Evolutionary conservation across 495 filamentous ascomycete species (phyloP).

Genomic region (Bombardia bombarda): DNA sequence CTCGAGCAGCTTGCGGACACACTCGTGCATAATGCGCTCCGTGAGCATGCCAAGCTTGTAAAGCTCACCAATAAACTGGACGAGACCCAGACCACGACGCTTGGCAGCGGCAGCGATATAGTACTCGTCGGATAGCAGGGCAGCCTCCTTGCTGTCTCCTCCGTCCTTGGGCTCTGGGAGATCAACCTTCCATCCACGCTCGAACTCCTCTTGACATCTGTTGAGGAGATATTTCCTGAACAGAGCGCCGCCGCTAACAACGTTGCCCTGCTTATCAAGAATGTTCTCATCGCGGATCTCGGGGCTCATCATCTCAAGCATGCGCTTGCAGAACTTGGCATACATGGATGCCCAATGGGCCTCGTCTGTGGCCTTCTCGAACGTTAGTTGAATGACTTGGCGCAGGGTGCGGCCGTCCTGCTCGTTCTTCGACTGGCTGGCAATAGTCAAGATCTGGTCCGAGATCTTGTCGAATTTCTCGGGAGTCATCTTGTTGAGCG

Average conservation of each 20-base stretch:
- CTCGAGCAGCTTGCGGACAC: slow-evolving; percentile 92
- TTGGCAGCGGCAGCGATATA: slow-evolving; percentile 94
- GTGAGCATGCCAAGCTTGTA: slow-evolving; percentile 99
- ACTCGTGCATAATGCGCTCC: slow-evolving; percentile 99
- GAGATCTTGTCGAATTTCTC: slow-evolving; percentile 98
- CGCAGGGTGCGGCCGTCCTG: slow-evolving; percentile 87
- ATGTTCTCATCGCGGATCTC: slow-evolving; percentile 95
- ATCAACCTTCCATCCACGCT: slow-evolving; percentile 94
- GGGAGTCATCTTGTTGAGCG: slow-evolving; percentile 98
- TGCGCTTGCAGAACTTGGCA: slow-evolving; percentile 95
- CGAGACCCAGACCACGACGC: slow-evolving; percentile 90
- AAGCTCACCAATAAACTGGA: slow-evolving; percentile 98
- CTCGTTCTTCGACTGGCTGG: slow-evolving; percentile 91
- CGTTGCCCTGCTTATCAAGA: slow-evolving; percentile 71
- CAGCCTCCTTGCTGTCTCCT: slow-evolving; percentile 60
- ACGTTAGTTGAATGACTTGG: slow-evolving; percentile 96
- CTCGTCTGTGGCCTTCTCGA: slow-evolving; percentile 98
- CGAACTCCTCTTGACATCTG: slow-evolving; percentile 97
- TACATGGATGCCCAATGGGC: slow-evolving; percentile 99
- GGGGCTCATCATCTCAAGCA: slow-evolving; percentile 90
- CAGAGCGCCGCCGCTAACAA: slow-evolving; percentile 83
- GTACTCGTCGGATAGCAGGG: slow-evolving; percentile 93
- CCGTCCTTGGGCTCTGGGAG: slow-evolving; percentile 77
- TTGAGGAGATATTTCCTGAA: slow-evolving; percentile 99
- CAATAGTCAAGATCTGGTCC: slow-evolving; percentile 86